A percentile compares a stretch with the other conserved stretches of the same genome.
phyloP scores from a whole-genome alignment of 1,284 basidiomycete genomes.

The Rugosomyces carneus region DNA sequence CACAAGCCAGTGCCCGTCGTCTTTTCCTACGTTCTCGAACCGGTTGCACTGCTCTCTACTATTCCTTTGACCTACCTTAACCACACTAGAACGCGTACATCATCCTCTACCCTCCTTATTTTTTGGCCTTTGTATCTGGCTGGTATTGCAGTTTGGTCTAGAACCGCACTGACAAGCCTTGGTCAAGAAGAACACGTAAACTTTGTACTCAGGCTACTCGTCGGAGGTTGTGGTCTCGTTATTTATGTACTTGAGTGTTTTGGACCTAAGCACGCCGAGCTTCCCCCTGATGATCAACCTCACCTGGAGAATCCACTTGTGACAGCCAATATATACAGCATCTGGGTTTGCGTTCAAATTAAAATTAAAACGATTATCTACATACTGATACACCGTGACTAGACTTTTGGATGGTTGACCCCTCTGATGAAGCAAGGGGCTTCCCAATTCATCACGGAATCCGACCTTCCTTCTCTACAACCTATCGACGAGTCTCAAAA shows the following conservation, averaged over 20 bases:
- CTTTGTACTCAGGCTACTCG: conserved; percentile 42
- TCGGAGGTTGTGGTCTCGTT: conserved; percentile 44
- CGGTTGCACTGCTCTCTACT: conserved; percentile 42
- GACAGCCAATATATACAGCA: conserved; percentile 80
- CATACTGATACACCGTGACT: neutral
- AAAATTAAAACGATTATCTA: neutral
- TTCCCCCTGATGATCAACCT: conserved; percentile 38
- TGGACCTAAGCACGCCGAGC: conserved; percentile 55
- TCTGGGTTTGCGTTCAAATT: conserved; percentile 39
- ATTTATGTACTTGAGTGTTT: conserved; percentile 68
- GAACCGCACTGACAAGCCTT: conserved; percentile 43
- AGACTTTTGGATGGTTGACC: conserved; percentile 78
- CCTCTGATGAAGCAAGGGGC: conserved; percentile 69
- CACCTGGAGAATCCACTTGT: conserved; percentile 64
- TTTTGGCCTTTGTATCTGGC: conserved; percentile 77
- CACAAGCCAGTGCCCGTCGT: conserved; percentile 43
- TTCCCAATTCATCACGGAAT: conserved; percentile 61
- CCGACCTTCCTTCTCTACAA: conserved; percentile 68
- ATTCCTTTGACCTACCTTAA: conserved; percentile 56
- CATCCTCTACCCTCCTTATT: conserved; percentile 73
- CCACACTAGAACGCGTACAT: conserved; percentile 72
- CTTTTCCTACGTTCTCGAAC: conserved; percentile 54
- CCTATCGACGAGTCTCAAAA: conserved; percentile 68
- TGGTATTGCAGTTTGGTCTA: conserved; percentile 51
- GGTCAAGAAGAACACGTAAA: conserved; percentile 27